These are phyloP conservation scores for Monilinia vaccinii-corymbosi DNA, from an alignment of 2,329 filamentous ascomycete genomes.

Conservation along the genomic window DNA sequence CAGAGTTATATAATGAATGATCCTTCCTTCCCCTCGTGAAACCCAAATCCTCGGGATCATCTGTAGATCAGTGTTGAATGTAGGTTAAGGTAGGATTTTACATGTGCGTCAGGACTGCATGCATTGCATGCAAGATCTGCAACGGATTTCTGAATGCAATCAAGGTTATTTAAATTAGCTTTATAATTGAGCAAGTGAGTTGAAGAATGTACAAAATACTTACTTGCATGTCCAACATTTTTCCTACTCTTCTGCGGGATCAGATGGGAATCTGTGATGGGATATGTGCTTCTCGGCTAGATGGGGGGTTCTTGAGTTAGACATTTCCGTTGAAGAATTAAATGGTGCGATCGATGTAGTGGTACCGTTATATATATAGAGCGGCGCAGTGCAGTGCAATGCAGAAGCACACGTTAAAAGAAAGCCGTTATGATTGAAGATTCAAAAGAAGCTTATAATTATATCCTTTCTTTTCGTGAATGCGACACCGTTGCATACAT, in stretches of 20 bases:
- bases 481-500: neutral
- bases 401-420: neutral
- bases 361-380: neutral
- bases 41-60: neutral
- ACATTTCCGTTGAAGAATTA: neutral
- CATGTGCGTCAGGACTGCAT: neutral
- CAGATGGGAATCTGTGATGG: neutral
- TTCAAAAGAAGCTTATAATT: neutral
- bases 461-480: neutral
- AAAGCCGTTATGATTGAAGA: neutral
- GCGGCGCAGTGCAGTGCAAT: neutral
- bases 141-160: neutral
- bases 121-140: neutral
- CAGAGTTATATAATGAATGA: too few species aligned
- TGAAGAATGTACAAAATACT: neutral
- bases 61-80: neutral
- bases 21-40: neutral
- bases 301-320: neutral
- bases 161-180: neutral
- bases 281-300: neutral
- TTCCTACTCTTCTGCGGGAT: neutral
- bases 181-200: neutral
- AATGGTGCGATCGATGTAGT: neutral
- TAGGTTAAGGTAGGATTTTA: neutral
- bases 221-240: neutral